A percentile compares a stretch with the other conserved stretches of the same genome.
phyloP scores from a whole-genome alignment of 768 basidiomycete species.

The Boletus rubescentipes region DNA sequence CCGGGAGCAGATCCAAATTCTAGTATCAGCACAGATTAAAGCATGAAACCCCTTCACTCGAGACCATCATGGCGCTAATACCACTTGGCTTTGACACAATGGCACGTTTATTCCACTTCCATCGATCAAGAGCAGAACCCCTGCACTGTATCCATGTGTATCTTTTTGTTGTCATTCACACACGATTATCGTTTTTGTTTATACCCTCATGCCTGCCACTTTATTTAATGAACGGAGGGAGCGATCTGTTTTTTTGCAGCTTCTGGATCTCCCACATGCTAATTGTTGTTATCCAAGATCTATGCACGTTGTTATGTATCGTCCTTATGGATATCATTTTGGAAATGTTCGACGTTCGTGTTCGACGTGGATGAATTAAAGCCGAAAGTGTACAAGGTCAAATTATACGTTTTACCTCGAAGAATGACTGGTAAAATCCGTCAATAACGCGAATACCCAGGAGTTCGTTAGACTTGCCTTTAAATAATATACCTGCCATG shows the following conservation, averaged over 20 bases:
- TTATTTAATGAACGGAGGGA: conserved; percentile 8
- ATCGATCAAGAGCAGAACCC: conserved; percentile 11
- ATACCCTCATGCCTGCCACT: conserved; percentile 17
- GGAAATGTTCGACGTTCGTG: not conserved
- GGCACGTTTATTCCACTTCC: conserved; percentile 5
- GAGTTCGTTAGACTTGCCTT: conserved; percentile 51
- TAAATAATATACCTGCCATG: conserved; percentile 97
- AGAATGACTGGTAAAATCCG: conserved; percentile 62
- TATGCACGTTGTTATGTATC: conserved; percentile 26
- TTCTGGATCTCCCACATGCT: conserved; percentile 17
- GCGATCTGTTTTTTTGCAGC: not conserved
- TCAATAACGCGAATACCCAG: not conserved
- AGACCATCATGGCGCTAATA: conserved; percentile 59
- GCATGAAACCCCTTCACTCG: conserved; percentile 39
- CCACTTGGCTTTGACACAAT: not conserved
- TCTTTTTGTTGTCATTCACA: conserved; percentile 7
- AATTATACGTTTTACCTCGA: conserved; percentile 89
- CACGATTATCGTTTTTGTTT: conserved; percentile 16
- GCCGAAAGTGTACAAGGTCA: conserved; percentile 34
- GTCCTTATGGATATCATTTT: conserved; percentile 14
- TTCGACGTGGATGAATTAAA: not conserved
- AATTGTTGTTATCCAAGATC: conserved; percentile 27
- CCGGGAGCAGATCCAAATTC: conserved; percentile 44
- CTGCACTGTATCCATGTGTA: conserved; percentile 19
- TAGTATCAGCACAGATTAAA: conserved; percentile 44